Evolutionary conservation across 768 basidiomycete species (phyloP).

Genomic region (Pluteus cervinus): DNA sequence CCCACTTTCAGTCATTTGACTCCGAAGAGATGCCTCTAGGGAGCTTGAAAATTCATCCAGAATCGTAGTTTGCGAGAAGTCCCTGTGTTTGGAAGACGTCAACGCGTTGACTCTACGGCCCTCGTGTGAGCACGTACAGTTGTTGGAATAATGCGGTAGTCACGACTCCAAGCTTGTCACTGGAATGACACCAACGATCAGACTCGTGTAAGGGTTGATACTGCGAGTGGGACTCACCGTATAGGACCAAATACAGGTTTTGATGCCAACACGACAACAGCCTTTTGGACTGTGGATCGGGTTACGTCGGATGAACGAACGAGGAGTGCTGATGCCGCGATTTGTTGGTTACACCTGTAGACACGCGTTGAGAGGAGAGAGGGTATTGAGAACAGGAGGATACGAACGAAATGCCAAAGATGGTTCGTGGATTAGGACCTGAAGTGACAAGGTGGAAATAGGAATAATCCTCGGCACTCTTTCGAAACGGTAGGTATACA

Average conservation of each 20-base stretch:
- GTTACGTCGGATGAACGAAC: slow-evolving; percentile 84
- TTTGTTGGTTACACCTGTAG: slow-evolving; percentile 89
- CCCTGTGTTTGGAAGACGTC: slow-evolving; percentile 34
- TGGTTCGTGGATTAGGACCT: slow-evolving; percentile 64
- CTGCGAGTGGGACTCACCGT: slow-evolving; percentile 39
- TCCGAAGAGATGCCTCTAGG: slow-evolving; percentile 67
- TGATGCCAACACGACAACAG: slow-evolving; percentile 88
- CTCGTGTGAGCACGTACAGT: slow-evolving; percentile 33
- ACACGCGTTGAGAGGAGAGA: background rate
- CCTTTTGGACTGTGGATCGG: slow-evolving; percentile 94
- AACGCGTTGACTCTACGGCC: background rate
- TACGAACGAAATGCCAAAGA: slow-evolving; percentile 93
- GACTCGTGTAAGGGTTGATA: background rate
- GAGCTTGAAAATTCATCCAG: slow-evolving; percentile 83
- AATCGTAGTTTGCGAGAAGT: slow-evolving; percentile 84
- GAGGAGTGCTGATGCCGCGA: slow-evolving; percentile 70
- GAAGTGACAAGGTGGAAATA: slow-evolving; percentile 90
- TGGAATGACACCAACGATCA: slow-evolving; percentile 21
- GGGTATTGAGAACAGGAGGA: background rate
- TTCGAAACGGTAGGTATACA: slow-evolving; percentile 10
- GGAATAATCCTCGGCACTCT: slow-evolving; percentile 92
- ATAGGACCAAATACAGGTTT: slow-evolving; percentile 94
- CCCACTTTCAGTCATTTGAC: slow-evolving; percentile 85
- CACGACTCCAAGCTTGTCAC: slow-evolving; percentile 91
- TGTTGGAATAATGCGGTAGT: slow-evolving; percentile 90